Evolutionary conservation across 2,329 filamentous ascomycete species (phyloP).

Genomic region (Botrytis cinerea): DNA sequence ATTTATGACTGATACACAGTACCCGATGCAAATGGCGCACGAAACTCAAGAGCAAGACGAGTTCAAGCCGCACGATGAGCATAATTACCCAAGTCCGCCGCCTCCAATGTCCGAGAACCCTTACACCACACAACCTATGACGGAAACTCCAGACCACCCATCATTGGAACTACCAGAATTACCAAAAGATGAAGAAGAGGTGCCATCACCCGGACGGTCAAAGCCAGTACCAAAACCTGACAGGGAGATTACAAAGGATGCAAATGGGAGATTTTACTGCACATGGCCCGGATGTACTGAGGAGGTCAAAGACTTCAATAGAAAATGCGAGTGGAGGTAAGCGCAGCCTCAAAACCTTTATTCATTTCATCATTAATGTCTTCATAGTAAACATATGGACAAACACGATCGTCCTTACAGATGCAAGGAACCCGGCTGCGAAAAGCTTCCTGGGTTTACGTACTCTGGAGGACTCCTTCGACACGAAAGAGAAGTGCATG

Average conservation of each 20-base stretch:
- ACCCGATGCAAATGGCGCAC: conserved; percentile 38
- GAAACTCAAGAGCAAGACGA: conserved; percentile 39
- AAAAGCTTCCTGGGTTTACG: conserved; percentile 91
- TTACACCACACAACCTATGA: conserved; percentile 36
- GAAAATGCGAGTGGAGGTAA: conserved; percentile 86
- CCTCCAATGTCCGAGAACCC: conserved; percentile 38
- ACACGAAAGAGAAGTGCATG: conserved; percentile 90
- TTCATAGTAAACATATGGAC: conserved; percentile 92
- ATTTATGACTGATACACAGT: conserved; percentile 34
- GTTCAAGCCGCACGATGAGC: conserved; percentile 33
- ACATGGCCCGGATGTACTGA: conserved; percentile 68
- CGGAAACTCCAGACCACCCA: conserved; percentile 30
- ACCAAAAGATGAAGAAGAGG: conserved; percentile 38
- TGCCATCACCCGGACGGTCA: conserved; percentile 38
- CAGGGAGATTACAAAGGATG: conserved; percentile 60
- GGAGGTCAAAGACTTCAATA: conserved; percentile 65
- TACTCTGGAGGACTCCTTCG: conserved; percentile 88
- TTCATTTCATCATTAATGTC: not conserved
- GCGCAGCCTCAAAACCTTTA: conserved; percentile 48
- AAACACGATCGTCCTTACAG: conserved; percentile 94
- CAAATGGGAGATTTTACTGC: conserved; percentile 76
- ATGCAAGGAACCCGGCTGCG: conserved; percentile 78
- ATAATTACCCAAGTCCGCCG: conserved; percentile 40
- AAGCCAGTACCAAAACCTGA: conserved; percentile 62
- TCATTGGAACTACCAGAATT: conserved; percentile 37